Percentiles rank a stretch among this genome's conserved stretches.
phyloP scores from a whole-genome alignment of 2,329 filamentous ascomycete genomes.

The Bipolaris sorokiniana region DNA sequence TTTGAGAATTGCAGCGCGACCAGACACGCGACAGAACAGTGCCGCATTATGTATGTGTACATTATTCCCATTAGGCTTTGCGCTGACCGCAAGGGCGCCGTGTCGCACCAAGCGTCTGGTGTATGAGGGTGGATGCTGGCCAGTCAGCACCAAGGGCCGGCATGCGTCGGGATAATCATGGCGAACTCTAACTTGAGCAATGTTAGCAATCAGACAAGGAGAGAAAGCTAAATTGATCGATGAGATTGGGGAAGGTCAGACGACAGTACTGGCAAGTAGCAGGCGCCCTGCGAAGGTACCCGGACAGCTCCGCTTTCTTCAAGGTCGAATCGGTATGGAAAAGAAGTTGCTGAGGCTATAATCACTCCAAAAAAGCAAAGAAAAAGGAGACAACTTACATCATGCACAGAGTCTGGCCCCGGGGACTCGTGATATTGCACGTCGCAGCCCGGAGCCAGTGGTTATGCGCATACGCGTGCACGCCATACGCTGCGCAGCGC shows the following conservation, averaged over 20 bases:
- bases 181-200: constrained; percentile 8
- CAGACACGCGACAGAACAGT: neutral
- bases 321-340: constrained; percentile 88
- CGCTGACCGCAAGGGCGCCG: neutral
- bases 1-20: neutral
- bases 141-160: neutral
- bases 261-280: constrained; percentile 92
- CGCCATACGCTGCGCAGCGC: neutral
- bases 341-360: constrained; percentile 81
- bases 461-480: neutral
- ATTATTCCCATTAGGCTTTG: neutral
- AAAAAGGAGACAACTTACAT: constrained; percentile 15
- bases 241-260: constrained; percentile 63
- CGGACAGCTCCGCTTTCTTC: constrained; percentile 75
- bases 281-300: constrained; percentile 68
- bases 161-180: constrained; percentile 7
- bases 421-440: constrained; percentile 1
- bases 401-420: constrained; percentile 6
- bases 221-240: neutral
- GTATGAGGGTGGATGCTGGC: neutral
- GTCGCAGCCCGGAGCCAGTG: constrained; percentile 15
- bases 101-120: neutral
- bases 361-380: constrained; percentile 62
- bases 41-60: neutral
- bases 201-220: constrained; percentile 20